A percentile compares a stretch with the other conserved stretches of the same genome.
phyloP scores from a whole-genome alignment of 1,139 yeast genomes.

The Yamadazyma triangularis region DNA sequence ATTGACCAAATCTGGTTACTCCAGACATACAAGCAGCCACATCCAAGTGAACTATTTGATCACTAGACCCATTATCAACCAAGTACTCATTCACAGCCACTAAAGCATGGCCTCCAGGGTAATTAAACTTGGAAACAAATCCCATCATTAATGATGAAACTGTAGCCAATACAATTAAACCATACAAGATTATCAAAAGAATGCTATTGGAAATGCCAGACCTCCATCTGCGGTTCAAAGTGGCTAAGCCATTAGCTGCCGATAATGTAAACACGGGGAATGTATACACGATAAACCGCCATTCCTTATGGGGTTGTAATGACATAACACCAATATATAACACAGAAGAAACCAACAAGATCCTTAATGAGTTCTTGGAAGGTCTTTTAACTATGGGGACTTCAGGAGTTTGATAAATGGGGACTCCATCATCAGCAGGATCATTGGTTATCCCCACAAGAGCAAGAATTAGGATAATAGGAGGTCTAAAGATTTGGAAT shows the following conservation, averaged over 20 bases:
- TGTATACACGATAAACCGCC: constrained; percentile 81
- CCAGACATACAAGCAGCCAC: constrained; percentile 89
- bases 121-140: constrained; percentile 66
- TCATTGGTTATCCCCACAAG: constrained; percentile 40
- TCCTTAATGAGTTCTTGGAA: constrained; percentile 32
- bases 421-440: constrained; percentile 27
- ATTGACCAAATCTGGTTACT: constrained; percentile 66
- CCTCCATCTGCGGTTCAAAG: too few relatives aligned
- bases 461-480: constrained; percentile 48
- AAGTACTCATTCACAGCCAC: constrained; percentile 37
- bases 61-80: too few relatives aligned
- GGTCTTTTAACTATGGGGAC: constrained; percentile 33
- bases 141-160: constrained; percentile 49
- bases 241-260: constrained; percentile 66
- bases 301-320: constrained; percentile 87
- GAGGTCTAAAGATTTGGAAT: constrained; percentile 53
- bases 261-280: constrained; percentile 63
- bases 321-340: constrained; percentile 62
- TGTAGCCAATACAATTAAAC: constrained; percentile 25
- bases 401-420: constrained; percentile 1
- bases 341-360: constrained; percentile 39
- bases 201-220: too few relatives aligned
- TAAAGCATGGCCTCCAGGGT: constrained; percentile 87
- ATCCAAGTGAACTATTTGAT: constrained; percentile 60
- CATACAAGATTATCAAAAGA: constrained; percentile 23